phyloP scores from a whole-genome alignment of 2,329 filamentous ascomycete species.

The Didymella pomorum region DNA sequence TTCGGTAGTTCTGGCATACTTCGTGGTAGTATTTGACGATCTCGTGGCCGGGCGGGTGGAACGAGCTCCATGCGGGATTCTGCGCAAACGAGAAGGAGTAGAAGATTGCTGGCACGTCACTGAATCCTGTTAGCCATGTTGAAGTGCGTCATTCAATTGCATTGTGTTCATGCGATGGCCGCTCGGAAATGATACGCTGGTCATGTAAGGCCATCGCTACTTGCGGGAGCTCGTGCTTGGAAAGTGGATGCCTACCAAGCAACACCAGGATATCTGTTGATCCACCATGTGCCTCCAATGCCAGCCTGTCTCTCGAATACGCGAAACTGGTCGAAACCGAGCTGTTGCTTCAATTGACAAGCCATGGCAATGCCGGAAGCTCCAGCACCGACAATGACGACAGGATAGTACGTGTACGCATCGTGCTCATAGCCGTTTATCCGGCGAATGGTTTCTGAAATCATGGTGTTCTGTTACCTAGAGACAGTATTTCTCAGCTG shows the following conservation, averaged over 20 bases:
- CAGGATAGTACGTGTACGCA: slow-evolving; percentile 56
- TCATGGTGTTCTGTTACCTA: slow-evolving; percentile 29
- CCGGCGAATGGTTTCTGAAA: slow-evolving; percentile 46
- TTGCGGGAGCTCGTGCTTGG: background rate
- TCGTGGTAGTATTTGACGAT: slow-evolving; percentile 62
- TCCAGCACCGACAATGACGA: slow-evolving; percentile 68
- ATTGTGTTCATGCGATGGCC: background rate
- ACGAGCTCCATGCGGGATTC: slow-evolving; percentile 60
- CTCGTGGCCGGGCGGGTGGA: slow-evolving; percentile 60
- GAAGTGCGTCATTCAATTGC: background rate
- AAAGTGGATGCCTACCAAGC: slow-evolving; percentile 33
- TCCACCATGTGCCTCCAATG: slow-evolving; percentile 71
- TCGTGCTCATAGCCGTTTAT: slow-evolving; percentile 50
- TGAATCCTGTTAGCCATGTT: slow-evolving; percentile 24
- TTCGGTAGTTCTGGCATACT: slow-evolving; percentile 61
- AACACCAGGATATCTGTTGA: slow-evolving; percentile 65
- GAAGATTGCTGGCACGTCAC: slow-evolving; percentile 61
- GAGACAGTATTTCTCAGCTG: background rate
- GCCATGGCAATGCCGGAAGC: slow-evolving; percentile 70
- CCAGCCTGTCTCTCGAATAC: slow-evolving; percentile 67
- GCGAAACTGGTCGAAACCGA: slow-evolving; percentile 66
- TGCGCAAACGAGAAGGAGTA: slow-evolving; percentile 66
- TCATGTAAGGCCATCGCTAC: too few species aligned
- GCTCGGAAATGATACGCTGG: background rate
- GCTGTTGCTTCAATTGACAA: slow-evolving; percentile 64